A percentile compares a stretch with the other conserved stretches of the same genome.
Evolutionary conservation across 1,284 basidiomycete genomes (phyloP).

Genomic region (Kwoniella shivajii): DNA sequence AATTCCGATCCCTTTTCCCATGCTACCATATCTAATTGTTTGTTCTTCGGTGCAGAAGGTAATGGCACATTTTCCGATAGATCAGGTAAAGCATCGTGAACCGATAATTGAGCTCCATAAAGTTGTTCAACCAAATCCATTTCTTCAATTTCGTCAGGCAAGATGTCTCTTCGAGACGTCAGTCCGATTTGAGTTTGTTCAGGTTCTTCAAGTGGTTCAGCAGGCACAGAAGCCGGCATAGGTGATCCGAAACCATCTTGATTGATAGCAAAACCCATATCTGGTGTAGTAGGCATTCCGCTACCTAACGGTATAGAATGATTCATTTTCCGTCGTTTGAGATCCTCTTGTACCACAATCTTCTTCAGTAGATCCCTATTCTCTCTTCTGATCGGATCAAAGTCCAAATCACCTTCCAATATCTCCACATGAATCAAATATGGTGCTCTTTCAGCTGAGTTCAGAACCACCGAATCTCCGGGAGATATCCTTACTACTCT

Average conservation of each 20-base stretch:
- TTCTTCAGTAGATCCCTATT: constrained; percentile 86
- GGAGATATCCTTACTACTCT: constrained; percentile 96
- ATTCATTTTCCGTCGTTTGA: constrained; percentile 50
- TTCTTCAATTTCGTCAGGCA: constrained; percentile 69
- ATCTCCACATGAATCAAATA: constrained; percentile 94
- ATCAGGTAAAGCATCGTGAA: constrained; percentile 70
- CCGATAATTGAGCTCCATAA: constrained; percentile 74
- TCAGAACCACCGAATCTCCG: constrained; percentile 95
- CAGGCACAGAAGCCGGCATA: constrained; percentile 25
- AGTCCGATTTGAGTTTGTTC: not conserved
- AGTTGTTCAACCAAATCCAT: constrained; percentile 93
- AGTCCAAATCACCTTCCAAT: constrained; percentile 86
- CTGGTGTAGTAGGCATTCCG: not conserved
- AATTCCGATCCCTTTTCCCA: constrained; percentile 59
- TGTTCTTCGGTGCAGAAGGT: constrained; percentile 80
- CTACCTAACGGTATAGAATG: not conserved
- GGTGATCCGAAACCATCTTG: constrained; percentile 26
- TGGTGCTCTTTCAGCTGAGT: constrained; percentile 94
- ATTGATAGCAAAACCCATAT: constrained; percentile 4
- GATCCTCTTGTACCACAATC: constrained; percentile 72
- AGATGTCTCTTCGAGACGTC: constrained; percentile 11
- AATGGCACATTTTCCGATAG: constrained; percentile 77
- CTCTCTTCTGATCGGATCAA: constrained; percentile 79
- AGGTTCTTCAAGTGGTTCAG: constrained; percentile 2
- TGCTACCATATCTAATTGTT: constrained; percentile 76